Evolutionary conservation across 148 eudicot genomes (phyloP), one percentile per base, ranked within the genome.

Genomic region (Linanthus parryae): DNA sequence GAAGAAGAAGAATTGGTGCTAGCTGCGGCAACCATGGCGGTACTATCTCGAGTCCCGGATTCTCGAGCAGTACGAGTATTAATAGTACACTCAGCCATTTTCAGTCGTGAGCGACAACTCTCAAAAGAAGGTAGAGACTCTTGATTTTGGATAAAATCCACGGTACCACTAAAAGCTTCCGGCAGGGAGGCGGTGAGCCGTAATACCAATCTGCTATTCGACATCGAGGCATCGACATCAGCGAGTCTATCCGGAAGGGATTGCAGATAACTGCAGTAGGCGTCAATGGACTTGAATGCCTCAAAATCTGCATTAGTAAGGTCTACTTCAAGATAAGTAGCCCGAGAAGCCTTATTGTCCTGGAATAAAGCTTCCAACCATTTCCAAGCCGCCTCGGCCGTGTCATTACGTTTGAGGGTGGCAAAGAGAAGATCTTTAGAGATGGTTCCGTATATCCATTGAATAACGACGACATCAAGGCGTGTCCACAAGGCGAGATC

Each of bases 401-500:
- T 65, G 3, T 58, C 9, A 27, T 42, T 44, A 1, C 48, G 58
- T 12, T 59, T 43, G 0, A 65, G 10, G 12, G 59, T 64, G 16
- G 58, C 55, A 16, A 33, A 12, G 0, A 61, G 41, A 0, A 60
- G 49, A 5, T 71, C 76, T 2, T 14, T n/a, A 0, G 71, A 71
- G 11, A 71, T 71, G 0, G 63, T 71, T 3, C 16, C 44, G 8
- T 65, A 65, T 0, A 71, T 71, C 76, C 76, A 71, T 38, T 56
- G 52, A 3, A 61, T 47, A 0, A 71, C 45, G 0, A 44, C 51
- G 2, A 54, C 56, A 36, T 72, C 68, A 0, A 56, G 7, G 0
- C 42, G 57, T 0, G 31, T 3, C 68, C 71, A 66, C 0, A 48
- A 8, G 25, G 40, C 59, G 1, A 0, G 2, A 9, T 56, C 59